Conservation (phyloP, 2,329 filamentous ascomycete species). For the Nothopassalora personata region DNA sequence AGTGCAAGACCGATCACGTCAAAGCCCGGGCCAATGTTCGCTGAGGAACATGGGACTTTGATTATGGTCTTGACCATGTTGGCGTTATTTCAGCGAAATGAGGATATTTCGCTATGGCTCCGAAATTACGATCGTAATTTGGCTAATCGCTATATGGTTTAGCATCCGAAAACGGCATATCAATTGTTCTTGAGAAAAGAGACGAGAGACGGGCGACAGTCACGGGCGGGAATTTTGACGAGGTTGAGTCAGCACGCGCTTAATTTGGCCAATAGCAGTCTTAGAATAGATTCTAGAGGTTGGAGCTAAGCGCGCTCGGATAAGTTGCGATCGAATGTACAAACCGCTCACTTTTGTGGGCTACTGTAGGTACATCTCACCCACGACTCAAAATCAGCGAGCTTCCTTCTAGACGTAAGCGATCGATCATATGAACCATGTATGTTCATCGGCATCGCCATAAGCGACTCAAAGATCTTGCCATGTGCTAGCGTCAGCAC, state of each 20-base stretch:
- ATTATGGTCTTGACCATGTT: conserved; percentile 13
- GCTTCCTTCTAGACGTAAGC: too few relatives aligned
- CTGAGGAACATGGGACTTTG: conserved; percentile 79
- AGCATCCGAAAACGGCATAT: background rate
- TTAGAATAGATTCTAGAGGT: too few relatives aligned
- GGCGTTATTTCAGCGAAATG: background rate
- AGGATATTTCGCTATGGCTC: too few relatives aligned
- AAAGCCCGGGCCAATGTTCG: conserved; percentile 96
- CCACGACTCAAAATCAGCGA: too few relatives aligned
- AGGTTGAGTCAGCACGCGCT: background rate
- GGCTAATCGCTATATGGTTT: background rate
- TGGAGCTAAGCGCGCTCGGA: background rate
- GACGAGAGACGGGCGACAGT: background rate
- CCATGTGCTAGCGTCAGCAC: too few relatives aligned
- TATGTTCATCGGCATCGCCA: too few relatives aligned
- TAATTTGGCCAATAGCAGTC: background rate
- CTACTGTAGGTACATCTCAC: too few relatives aligned
- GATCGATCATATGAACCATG: too few relatives aligned
- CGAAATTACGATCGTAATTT: background rate
- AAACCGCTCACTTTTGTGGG: too few relatives aligned
- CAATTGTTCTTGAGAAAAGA: background rate
- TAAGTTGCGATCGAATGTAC: too few relatives aligned
- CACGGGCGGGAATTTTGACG: background rate
- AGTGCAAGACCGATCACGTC: conserved; percentile 95
- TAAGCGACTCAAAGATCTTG: too few relatives aligned